phyloP scores from a whole-genome alignment of 345 rosid species.

The Cochlearia excelsa region DNA sequence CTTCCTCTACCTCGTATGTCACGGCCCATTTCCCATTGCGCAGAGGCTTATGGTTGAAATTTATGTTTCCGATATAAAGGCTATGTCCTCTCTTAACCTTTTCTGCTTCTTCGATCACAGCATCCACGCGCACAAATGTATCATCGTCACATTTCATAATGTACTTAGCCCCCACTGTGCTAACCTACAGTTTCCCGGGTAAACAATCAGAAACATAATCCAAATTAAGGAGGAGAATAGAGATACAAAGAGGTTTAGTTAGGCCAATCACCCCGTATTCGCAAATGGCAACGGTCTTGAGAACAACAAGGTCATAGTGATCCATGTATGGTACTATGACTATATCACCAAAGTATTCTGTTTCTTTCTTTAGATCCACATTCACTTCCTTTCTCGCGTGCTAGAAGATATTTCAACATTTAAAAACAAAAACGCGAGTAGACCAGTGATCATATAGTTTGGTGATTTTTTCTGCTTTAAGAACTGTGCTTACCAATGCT shows the following conservation, averaged over 20 bases:
- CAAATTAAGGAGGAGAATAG: neutral
- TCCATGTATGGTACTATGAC: slow-evolving; percentile 70
- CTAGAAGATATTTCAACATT: no score
- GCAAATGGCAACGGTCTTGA: slow-evolving; percentile 43
- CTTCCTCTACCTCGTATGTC: slow-evolving; percentile 68
- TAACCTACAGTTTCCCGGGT: slow-evolving; percentile 28
- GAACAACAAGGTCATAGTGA: slow-evolving; percentile 81
- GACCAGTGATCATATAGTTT: no score
- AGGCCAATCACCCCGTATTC: slow-evolving; percentile 72
- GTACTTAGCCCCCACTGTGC: slow-evolving; percentile 46
- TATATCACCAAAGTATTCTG: no score
- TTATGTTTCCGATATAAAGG: slow-evolving; percentile 84
- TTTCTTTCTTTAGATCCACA: no score
- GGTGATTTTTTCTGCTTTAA: no score
- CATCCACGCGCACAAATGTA: slow-evolving; percentile 83
- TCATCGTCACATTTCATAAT: slow-evolving; percentile 96
- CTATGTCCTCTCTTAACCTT: slow-evolving; percentile 56
- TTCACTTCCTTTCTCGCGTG: no score
- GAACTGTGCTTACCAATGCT: slow-evolving; percentile 39
- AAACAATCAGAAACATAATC: neutral
- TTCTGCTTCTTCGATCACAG: slow-evolving; percentile 67
- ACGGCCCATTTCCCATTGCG: slow-evolving; percentile 98
- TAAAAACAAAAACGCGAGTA: no score
- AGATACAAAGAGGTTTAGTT: neutral
- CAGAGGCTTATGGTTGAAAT: slow-evolving; percentile 87